Evolutionary conservation across 1,284 basidiomycete genomes (phyloP).

Genomic region (Ganoderma meredithae): DNA sequence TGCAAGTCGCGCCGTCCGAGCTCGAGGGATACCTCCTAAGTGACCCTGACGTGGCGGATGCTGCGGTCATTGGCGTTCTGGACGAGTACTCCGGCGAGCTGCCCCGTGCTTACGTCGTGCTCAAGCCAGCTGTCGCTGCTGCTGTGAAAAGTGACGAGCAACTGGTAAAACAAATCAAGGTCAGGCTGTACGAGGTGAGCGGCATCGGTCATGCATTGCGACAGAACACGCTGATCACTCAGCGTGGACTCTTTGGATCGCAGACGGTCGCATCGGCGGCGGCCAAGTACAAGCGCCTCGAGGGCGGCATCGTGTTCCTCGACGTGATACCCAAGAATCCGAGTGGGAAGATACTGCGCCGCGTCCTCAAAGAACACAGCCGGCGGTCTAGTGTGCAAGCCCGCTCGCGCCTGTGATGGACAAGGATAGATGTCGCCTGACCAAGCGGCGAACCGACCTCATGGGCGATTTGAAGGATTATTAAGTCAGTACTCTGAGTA

Average conservation of each 20-base stretch:
- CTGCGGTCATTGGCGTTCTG: too few relatives aligned
- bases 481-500: too few relatives aligned
- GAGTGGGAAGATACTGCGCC: slow-evolving; percentile 34
- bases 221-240: not conserved
- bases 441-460: too few relatives aligned
- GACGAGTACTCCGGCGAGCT: too few relatives aligned
- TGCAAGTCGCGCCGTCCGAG: slow-evolving; percentile 50
- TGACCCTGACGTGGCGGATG: too few relatives aligned
- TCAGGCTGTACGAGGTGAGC: too few relatives aligned
- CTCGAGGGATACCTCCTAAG: slow-evolving; percentile 46
- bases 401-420: not conserved
- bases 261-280: slow-evolving; percentile 30
- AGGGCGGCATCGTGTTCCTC: slow-evolving; percentile 31
- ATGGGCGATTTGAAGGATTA: too few relatives aligned
- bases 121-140: too few relatives aligned
- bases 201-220: not conserved
- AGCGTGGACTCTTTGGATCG: not conserved
- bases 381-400: not conserved
- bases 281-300: slow-evolving; percentile 30
- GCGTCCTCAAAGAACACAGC: slow-evolving; percentile 26
- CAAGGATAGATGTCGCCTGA: too few relatives aligned
- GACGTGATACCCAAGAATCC: slow-evolving; percentile 33
- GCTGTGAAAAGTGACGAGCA: too few relatives aligned
- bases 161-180: too few relatives aligned
- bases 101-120: too few relatives aligned